Percentiles rank a stretch among this genome's conserved stretches.
phyloP scores from a whole-genome alignment of 176 grass and related monocot species.

The Lolium multiflorum region DNA sequence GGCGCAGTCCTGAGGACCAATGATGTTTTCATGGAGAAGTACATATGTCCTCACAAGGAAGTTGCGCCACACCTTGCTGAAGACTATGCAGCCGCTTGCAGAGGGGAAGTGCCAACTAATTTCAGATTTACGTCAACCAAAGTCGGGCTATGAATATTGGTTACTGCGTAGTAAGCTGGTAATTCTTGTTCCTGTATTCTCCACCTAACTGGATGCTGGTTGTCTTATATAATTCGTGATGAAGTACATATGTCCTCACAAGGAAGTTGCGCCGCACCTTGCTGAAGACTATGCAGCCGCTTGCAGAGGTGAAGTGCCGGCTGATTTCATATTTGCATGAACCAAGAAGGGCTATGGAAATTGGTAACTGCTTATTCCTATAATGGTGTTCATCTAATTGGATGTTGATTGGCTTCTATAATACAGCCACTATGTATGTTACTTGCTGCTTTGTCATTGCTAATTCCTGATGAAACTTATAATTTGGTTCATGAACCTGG shows the following conservation, averaged over 20 bases:
- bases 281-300: constrained; percentile 27
- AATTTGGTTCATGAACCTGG: neutral
- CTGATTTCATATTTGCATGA: neutral
- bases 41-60: constrained; percentile 26
- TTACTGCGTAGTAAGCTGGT: too few species aligned
- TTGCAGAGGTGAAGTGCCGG: neutral
- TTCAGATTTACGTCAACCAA: neutral
- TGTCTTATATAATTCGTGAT: too few species aligned
- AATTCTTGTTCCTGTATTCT: too few species aligned
- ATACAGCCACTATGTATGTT: too few species aligned
- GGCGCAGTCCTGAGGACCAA: neutral
- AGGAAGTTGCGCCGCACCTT: constrained; percentile 16
- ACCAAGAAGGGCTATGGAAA: neutral
- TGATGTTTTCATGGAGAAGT: constrained; percentile 7
- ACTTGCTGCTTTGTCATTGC: too few species aligned
- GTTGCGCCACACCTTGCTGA: constrained; percentile 17
- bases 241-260: constrained; percentile 8
- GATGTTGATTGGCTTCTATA: too few species aligned
- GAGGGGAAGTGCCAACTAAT: neutral
- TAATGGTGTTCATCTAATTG: too few species aligned
- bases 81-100: constrained; percentile 24
- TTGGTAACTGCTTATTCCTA: too few species aligned
- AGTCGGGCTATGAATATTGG: neutral
- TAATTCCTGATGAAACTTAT: too few species aligned
- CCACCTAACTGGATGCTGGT: too few species aligned